A percentile compares a stretch with the other conserved stretches of the same genome.
phyloP scores from a whole-genome alignment of 164 flowering plant genomes.

The Malania oleifera region DNA sequence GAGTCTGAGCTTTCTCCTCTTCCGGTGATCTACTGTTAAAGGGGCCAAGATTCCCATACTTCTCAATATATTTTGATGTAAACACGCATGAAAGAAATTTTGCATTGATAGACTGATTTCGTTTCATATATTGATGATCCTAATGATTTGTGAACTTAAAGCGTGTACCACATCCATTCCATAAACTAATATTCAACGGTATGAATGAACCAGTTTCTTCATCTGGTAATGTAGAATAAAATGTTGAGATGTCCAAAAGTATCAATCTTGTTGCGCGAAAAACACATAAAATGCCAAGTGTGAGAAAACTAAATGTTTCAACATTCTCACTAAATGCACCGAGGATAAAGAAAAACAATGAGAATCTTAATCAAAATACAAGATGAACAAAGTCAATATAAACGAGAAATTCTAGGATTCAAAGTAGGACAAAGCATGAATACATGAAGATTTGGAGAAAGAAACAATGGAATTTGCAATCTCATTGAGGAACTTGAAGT shows the following conservation, averaged over 20 bases:
- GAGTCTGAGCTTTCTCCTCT: constrained; percentile 54
- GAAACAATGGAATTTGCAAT: not conserved
- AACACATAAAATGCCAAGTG: not conserved
- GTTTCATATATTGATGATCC: not conserved
- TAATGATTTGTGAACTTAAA: not conserved
- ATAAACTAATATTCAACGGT: no score
- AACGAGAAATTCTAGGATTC: not conserved
- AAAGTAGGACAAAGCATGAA: not conserved
- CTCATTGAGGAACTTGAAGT: no score
- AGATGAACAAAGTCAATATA: no score
- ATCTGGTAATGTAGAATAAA: no score
- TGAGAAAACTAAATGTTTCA: not conserved
- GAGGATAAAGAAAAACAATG: no score
- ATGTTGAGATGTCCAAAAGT: not conserved
- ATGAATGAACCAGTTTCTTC: no score
- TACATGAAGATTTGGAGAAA: not conserved
- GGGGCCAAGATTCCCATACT: not conserved
- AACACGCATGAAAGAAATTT: not conserved
- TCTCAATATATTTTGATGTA: not conserved
- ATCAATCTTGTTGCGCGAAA: not conserved
- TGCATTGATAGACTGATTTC: not conserved
- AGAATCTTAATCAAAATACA: no score
- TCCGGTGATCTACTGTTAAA: constrained; percentile 39
- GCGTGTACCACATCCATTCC: not conserved
- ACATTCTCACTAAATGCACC: no score